Evolutionary conservation across 805 yeast species (phyloP).

Genomic region (Saturnispora halmiae): DNA sequence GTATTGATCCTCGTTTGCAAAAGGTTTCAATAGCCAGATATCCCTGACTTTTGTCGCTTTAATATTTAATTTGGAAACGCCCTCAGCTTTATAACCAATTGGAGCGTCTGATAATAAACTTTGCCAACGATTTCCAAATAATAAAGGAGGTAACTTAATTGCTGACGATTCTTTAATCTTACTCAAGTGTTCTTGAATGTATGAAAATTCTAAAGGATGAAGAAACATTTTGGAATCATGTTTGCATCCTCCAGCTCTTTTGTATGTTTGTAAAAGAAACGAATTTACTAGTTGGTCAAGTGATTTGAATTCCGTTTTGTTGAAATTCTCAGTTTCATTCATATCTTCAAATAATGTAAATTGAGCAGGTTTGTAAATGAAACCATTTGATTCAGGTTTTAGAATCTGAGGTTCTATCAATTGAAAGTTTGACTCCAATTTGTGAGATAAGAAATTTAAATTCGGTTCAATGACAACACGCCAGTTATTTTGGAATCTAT

Average conservation of each 20-base stretch:
- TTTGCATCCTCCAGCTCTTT: slow-evolving; percentile 14
- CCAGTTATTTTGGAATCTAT: slow-evolving; percentile 8
- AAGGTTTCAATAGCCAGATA: slow-evolving; percentile 14
- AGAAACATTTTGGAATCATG: slow-evolving; percentile 15
- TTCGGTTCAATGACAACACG: slow-evolving; percentile 11
- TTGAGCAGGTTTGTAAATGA: slow-evolving; percentile 16
- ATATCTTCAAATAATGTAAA: slow-evolving; percentile 11
- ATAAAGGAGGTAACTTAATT: slow-evolving; percentile 14
- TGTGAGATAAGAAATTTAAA: slow-evolving; percentile 14
- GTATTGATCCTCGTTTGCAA: slow-evolving; percentile 17
- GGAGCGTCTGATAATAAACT: slow-evolving; percentile 8
- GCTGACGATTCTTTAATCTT: slow-evolving; percentile 6
- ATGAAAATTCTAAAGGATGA: slow-evolving; percentile 22
- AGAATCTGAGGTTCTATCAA: slow-evolving; percentile 2
- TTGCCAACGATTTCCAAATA: slow-evolving; percentile 14
- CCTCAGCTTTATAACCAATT: not conserved
- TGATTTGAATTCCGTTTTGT: slow-evolving; percentile 4
- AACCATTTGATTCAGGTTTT: slow-evolving; percentile 11
- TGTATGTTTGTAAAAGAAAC: slow-evolving; percentile 15
- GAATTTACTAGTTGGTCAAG: slow-evolving; percentile 18
- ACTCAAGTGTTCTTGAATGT: slow-evolving; percentile 15
- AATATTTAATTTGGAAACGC: slow-evolving; percentile 8
- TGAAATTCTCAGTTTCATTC: slow-evolving; percentile 7
- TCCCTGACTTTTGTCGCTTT: slow-evolving; percentile 13
- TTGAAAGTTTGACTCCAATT: slow-evolving; percentile 9